Evolutionary conservation across 495 filamentous ascomycete species (phyloP).

Genomic region (Penicillium cataractarum): DNA sequence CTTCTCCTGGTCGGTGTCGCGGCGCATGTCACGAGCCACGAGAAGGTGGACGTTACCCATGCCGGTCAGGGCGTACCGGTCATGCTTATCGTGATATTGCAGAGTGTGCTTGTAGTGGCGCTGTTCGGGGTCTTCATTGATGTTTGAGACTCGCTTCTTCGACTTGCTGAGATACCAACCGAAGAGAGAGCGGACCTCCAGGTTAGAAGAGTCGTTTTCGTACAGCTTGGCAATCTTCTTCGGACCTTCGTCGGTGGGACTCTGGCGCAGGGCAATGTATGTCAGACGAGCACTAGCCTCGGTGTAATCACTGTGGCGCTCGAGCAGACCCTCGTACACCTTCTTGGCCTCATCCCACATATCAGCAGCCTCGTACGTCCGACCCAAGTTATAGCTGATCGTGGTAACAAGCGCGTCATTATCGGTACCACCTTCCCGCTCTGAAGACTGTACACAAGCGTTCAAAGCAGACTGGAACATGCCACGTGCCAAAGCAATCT

Average conservation of each 20-base stretch:
- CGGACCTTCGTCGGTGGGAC: slow-evolving; percentile 81
- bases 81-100: slow-evolving; percentile 93
- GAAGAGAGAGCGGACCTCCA: slow-evolving; percentile 89
- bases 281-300: slow-evolving; percentile 86
- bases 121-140: slow-evolving; percentile 88
- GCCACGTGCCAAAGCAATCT: slow-evolving; percentile 76
- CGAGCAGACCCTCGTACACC: slow-evolving; percentile 81
- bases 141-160: slow-evolving; percentile 75
- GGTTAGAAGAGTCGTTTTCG: slow-evolving; percentile 73
- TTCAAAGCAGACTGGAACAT: slow-evolving; percentile 87
- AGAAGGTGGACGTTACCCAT: slow-evolving; percentile 94
- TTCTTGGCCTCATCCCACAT: slow-evolving; percentile 80
- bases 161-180: slow-evolving; percentile 91
- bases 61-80: slow-evolving; percentile 88
- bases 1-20: slow-evolving; percentile 85
- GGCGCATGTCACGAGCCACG: slow-evolving; percentile 89
- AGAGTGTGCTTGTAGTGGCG: slow-evolving; percentile 95
- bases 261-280: slow-evolving; percentile 85
- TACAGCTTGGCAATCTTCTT: slow-evolving; percentile 81
- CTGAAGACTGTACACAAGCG: slow-evolving; percentile 75
- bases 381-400: slow-evolving; percentile 93
- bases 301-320: slow-evolving; percentile 84
- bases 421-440: slow-evolving; percentile 64
- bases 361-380: slow-evolving; percentile 88
- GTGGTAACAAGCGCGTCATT: slow-evolving; percentile 89